Percentiles rank a stretch among this genome's conserved stretches.
phyloP scores from a whole-genome alignment of 805 yeast species.

The Candida qinlingensis region DNA sequence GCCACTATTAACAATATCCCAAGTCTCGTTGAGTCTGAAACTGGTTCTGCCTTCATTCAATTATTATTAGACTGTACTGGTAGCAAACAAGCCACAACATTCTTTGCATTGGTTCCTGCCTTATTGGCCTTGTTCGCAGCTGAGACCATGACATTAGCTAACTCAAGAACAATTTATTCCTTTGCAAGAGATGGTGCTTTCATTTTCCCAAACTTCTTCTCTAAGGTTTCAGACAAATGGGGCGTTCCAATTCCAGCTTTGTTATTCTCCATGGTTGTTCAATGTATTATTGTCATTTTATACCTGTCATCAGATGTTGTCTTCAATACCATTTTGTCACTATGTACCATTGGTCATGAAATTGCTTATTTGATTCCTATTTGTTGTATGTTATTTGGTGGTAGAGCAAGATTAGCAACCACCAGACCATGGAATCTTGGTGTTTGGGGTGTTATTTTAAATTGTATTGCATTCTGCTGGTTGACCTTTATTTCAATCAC shows the following conservation, averaged over 20 bases:
- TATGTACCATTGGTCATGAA: constrained; percentile 28
- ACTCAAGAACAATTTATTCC: constrained; percentile 30
- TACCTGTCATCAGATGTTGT: constrained; percentile 29
- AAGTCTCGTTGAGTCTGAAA: constrained; percentile 13
- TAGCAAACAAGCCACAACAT: constrained; percentile 26
- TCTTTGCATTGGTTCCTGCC: constrained; percentile 22
- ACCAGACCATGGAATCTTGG: constrained; percentile 26
- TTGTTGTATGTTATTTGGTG: constrained; percentile 21
- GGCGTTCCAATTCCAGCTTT: constrained; percentile 28
- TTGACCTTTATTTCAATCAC: constrained; percentile 21
- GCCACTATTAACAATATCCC: constrained; percentile 24
- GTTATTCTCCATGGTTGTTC: constrained; percentile 22
- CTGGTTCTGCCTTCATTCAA: constrained; percentile 25
- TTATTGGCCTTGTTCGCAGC: constrained; percentile 22
- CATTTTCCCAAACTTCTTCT: constrained; percentile 27
- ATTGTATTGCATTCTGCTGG: constrained; percentile 19
- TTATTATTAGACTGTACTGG: constrained; percentile 22
- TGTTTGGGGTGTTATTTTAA: constrained; percentile 16
- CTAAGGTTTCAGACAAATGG: constrained; percentile 21
- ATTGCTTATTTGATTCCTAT: constrained; percentile 30
- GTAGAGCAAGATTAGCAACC: constrained; percentile 18
- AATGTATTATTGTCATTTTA: constrained; percentile 25
- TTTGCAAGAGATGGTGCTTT: constrained; percentile 32
- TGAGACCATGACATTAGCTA: constrained; percentile 28
- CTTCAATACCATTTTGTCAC: constrained; percentile 29